These are phyloP conservation scores for Neocucurbitaria cava DNA, from an alignment of 2,329 filamentous ascomycete genomes.

Conservation along the genomic window DNA sequence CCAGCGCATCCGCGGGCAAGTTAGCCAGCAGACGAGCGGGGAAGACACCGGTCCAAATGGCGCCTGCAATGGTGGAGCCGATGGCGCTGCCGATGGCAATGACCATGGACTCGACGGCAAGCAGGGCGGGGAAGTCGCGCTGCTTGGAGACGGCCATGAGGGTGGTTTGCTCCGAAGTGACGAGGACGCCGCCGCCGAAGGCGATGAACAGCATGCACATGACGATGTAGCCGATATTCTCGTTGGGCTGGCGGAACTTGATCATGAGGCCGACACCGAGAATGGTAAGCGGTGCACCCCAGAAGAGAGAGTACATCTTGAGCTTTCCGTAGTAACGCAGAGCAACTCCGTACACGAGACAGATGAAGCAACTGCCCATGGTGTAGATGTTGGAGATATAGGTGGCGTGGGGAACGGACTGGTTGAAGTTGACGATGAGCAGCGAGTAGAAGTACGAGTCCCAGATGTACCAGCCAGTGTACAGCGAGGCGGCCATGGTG, in stretches of 20 bases:
- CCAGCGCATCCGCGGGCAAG: slow-evolving; percentile 56
- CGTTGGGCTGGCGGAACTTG: slow-evolving; percentile 46
- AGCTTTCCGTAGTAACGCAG: slow-evolving; percentile 41
- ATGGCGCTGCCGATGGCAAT: slow-evolving; percentile 61
- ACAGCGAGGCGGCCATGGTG: slow-evolving; percentile 52
- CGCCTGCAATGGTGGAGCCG: slow-evolving; percentile 63
- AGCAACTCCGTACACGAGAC: slow-evolving; percentile 35
- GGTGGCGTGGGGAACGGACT: slow-evolving; percentile 40
- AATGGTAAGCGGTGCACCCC: slow-evolving; percentile 40
- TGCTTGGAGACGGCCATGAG: slow-evolving; percentile 44
- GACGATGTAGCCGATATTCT: slow-evolving; percentile 43
- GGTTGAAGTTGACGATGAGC: slow-evolving; percentile 49
- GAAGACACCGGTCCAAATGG: slow-evolving; percentile 70
- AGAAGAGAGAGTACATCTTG: slow-evolving; percentile 38
- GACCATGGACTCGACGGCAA: slow-evolving; percentile 63
- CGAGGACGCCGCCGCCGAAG: slow-evolving; percentile 43
- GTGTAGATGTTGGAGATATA: slow-evolving; percentile 53
- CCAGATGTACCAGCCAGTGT: slow-evolving; percentile 49
- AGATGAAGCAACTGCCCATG: slow-evolving; percentile 44
- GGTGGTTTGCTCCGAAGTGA: slow-evolving; percentile 43
- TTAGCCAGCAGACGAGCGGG: slow-evolving; percentile 54
- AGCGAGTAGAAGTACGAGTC: slow-evolving; percentile 52
- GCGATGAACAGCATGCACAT: slow-evolving; percentile 48
- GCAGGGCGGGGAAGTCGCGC: slow-evolving; percentile 40
- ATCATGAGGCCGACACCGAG: slow-evolving; percentile 48